Evolutionary conservation across 352 stramenopile genomes (phyloP).

Genomic region (Halophytophthora batemanensis): DNA sequence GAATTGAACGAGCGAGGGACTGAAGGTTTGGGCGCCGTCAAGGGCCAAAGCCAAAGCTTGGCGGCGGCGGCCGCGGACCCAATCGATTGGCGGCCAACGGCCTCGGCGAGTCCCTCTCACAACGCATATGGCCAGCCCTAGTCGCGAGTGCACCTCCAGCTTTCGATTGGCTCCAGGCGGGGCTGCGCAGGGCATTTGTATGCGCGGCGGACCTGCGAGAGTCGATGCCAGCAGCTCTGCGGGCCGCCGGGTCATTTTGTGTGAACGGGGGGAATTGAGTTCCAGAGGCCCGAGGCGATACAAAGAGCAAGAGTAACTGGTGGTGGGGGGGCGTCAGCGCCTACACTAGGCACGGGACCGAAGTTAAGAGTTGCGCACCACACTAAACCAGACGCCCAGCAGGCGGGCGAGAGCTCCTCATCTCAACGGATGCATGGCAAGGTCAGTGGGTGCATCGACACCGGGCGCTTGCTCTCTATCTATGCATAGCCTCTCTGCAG

Average conservation of each 20-base stretch:
- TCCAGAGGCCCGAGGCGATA: conserved; percentile 11
- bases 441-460: no score
- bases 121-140: conserved; percentile 16
- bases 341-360: background rate
- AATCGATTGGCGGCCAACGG: conserved; percentile 78
- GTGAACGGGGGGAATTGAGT: conserved; percentile 10
- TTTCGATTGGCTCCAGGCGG: no score
- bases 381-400: background rate
- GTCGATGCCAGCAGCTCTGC: background rate
- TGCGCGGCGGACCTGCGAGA: background rate
- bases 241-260: background rate
- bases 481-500: no score
- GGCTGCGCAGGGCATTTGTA: no score
- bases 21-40: conserved; percentile 63
- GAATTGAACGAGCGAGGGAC: conserved; percentile 87
- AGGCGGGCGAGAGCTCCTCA: background rate
- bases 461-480: no score
- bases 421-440: background rate
- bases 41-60: conserved; percentile 18
- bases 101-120: conserved; percentile 22
- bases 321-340: conserved; percentile 11
- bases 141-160: no score
- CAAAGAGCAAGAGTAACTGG: conserved; percentile 20
- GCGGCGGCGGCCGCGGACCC: conserved; percentile 15
- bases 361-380: conserved; percentile 1